Percentiles rank a stretch among this genome's conserved stretches.
phyloP scores from a whole-genome alignment of 2,329 filamentous ascomycete genomes.

The Metarhizium rileyi region DNA sequence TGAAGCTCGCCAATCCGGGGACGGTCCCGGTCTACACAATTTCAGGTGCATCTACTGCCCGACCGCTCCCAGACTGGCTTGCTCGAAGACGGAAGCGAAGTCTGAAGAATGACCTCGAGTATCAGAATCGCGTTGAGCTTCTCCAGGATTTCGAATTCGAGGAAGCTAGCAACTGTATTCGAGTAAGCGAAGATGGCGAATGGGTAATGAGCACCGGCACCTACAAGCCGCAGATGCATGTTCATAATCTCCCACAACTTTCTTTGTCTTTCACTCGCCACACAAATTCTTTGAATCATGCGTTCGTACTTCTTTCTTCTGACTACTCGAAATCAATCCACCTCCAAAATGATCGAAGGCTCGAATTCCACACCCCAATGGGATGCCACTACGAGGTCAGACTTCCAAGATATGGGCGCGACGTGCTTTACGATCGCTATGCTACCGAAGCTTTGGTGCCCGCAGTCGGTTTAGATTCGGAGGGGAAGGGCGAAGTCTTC shows the following conservation, averaged over 20 bases:
- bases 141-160: conserved; percentile 98
- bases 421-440: conserved; percentile 73
- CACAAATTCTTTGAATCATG: conserved; percentile 84
- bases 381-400: conserved; percentile 85
- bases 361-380: conserved; percentile 87
- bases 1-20: conserved; percentile 78
- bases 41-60: conserved; percentile 77
- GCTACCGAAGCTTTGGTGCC: conserved; percentile 81
- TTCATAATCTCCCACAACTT: conserved; percentile 88
- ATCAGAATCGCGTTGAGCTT: conserved; percentile 85
- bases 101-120: conserved; percentile 85
- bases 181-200: conserved; percentile 87
- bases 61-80: conserved; percentile 91
- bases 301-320: conserved; percentile 75
- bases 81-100: conserved; percentile 81
- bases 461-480: conserved; percentile 74
- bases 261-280: conserved; percentile 91
- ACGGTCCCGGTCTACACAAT: conserved; percentile 90
- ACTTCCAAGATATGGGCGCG: conserved; percentile 85
- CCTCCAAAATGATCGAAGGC: conserved; percentile 78
- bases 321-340: conserved; percentile 95
- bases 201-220: conserved; percentile 94
- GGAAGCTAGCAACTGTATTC: conserved; percentile 83
- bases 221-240: conserved; percentile 64
- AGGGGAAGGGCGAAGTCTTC: conserved; percentile 87